Conservation (phyloP, 108 stramenopile genomes). For the Cyclotella kingstonii region DNA sequence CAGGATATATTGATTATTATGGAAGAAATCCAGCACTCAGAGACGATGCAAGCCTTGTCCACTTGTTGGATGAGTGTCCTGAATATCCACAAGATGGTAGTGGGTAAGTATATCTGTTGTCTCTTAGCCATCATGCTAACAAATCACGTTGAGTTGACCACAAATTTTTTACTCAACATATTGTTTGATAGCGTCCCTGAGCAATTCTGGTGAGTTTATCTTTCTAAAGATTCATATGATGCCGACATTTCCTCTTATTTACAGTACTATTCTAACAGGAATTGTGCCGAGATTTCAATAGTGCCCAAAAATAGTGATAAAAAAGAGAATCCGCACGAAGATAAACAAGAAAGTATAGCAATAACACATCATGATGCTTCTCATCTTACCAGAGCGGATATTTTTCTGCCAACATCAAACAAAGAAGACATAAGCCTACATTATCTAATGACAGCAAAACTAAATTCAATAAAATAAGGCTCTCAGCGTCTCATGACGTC, state of each 20-base stretch:
- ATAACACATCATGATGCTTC: too few relatives aligned
- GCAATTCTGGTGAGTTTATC: background rate
- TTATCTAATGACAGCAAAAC: too few relatives aligned
- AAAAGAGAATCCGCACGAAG: background rate
- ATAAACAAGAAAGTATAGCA: too few relatives aligned
- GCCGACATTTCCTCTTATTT: background rate
- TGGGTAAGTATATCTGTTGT: background rate
- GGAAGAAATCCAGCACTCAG: background rate
- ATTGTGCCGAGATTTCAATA: slow-evolving; percentile 14
- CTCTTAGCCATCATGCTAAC: too few relatives aligned
- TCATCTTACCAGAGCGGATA: too few relatives aligned
- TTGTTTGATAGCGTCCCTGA: background rate
- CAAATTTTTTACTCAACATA: too few relatives aligned
- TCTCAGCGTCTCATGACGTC: background rate
- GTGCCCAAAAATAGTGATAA: background rate
- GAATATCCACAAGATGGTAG: background rate
- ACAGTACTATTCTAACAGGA: background rate
- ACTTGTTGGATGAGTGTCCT: background rate
- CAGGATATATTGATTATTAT: slow-evolving; percentile 6
- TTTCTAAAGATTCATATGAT: background rate
- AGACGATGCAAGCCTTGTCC: background rate
- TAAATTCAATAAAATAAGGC: too few relatives aligned
- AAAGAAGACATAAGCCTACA: too few relatives aligned
- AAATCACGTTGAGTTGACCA: too few relatives aligned
- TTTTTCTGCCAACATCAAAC: too few relatives aligned